Base-by-base conservation (phyloP, 2,329 filamentous ascomycete genomes). In the Alternaria brassicae region DNA sequence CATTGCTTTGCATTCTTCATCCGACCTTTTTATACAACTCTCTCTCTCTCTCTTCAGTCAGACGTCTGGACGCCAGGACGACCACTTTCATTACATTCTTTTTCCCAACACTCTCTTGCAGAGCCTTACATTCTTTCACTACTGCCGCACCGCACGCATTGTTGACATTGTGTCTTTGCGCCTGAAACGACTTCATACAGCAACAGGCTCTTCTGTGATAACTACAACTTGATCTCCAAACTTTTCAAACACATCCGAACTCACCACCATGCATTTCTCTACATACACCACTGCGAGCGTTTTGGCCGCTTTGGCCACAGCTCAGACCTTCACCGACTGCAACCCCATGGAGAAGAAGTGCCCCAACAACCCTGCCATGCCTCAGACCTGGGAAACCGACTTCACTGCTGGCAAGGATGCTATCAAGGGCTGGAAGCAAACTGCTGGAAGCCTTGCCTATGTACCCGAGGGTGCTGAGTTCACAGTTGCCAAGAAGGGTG, bases 381-480 rank as follows among this genome's bases (percentile, higher is more conserved):
- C 78, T 44, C 71, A 71, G 44, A 77, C 65, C 27, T 73, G 78
- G 62, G 70, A 75, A 30, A 79, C 78, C 56, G 79, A 83, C 65
- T 83, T 83, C 72, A 81, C 77, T 39, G 70, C 73, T 27, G 80
- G 78, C 40, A 69, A 72, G 53, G 67, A 67, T 6, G 72, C 72
- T 39, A 73, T 78, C 63, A 73, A 74, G 65, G 78, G 73, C 61
- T 75, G 70, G 77, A 77, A 73, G 54, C 73, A 75, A 50, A 78
- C 74, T 12, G 72, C 74, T 25, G 76, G 74, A n/a, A 75, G 75
- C 58, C 81, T 84, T 50, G 82, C 79, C 50, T 81, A 81, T 59
- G 70, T 60, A 30, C 48, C 74, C 8, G 74, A 80, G 19, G 84
- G 83, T 23, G 82, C 81, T 42, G 76, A 80, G n/a, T 85, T 86